Evolutionary conservation across 1,284 basidiomycete species (phyloP).

Genomic region (Cryptococcus sp.): DNA sequence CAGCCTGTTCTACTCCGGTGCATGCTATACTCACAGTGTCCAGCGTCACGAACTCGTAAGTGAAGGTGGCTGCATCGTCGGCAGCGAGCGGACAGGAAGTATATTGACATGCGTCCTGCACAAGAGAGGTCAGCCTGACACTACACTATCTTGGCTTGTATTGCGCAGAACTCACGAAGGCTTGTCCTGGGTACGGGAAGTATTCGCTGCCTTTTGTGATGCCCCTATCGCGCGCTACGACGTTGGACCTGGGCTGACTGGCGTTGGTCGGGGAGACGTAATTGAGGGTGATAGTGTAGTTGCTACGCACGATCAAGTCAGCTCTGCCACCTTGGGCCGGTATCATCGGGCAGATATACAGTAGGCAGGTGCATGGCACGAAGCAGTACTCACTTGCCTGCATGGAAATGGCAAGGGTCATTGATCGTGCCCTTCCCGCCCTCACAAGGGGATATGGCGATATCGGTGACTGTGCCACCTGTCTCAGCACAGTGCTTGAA

Average conservation of each 20-base stretch:
- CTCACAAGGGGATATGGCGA: slow-evolving; percentile 29
- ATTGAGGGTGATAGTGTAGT: slow-evolving; percentile 34
- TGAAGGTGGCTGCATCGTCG: slow-evolving; percentile 16
- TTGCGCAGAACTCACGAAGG: slow-evolving; percentile 24
- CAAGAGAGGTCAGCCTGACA: background rate
- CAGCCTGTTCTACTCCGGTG: background rate
- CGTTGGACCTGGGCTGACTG: slow-evolving; percentile 21
- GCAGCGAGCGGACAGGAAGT: slow-evolving; percentile 30
- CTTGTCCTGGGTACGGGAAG: slow-evolving; percentile 32
- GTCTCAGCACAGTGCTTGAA: slow-evolving; percentile 18
- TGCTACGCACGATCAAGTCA: slow-evolving; percentile 11
- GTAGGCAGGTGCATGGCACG: background rate
- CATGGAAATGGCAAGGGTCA: slow-evolving; percentile 29
- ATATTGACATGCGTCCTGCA: slow-evolving; percentile 32
- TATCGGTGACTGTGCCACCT: slow-evolving; percentile 20
- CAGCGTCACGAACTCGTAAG: slow-evolving; percentile 29
- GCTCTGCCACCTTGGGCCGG: too few species aligned
- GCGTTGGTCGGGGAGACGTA: slow-evolving; percentile 22
- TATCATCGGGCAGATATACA: background rate
- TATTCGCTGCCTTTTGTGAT: slow-evolving; percentile 6
- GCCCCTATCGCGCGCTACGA: slow-evolving; percentile 23
- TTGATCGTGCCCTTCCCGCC: slow-evolving; percentile 29
- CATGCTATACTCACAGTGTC: slow-evolving; percentile 22
- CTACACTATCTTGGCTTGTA: too few species aligned
- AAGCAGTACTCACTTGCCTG: slow-evolving; percentile 23